Evolutionary conservation across 441 rosid genomes (phyloP), one percentile per base, ranked within the genome.

Genomic region (Cnidoscolus chayamansa): DNA sequence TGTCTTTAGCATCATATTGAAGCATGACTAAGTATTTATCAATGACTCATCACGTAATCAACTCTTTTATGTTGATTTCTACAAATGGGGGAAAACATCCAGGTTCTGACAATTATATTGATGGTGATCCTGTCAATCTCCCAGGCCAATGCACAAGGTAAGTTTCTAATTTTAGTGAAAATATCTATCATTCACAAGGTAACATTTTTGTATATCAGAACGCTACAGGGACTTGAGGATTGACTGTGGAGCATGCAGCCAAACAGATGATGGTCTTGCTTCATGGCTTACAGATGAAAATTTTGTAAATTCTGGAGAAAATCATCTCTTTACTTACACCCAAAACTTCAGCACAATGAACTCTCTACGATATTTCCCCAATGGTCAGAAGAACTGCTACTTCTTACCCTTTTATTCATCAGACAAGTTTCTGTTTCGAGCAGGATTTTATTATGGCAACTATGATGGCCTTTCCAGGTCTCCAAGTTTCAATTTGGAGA

Each of bases 391-490:
- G 47, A 65, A 70, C 66, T 77, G 80, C 56, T 72, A 75, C 74
- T 17, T 53, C 2, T 65, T 80, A 9, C 69, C 58, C 0, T 11
- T 63, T 1, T 20, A n/a, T 35, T 11, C 7, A 31, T 5, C 17
- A 2, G 60, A 37, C 0, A 0, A 79, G 31, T 73, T 59, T 58
- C 13, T 77, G 1, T 43, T 75, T 37, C 78, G 79, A 31, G 76
- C 78, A 1, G 76, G 74, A 7, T 75, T 82, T 63, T 51, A 74
- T 20, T 80, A 74, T 12, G 83, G 83, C 1, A 77, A 79, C 63
- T 77, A 79, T 32, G 81, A 75, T 51, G 79, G 76, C 7, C 72
- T 66, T 7, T 56, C 54, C 0, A 65, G 15, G 19, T 79, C 82
- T 15, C 81, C 80, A 7, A 76, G 32, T 11, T 82, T 78, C 50